These are phyloP conservation scores for Whalleya microplaca DNA, from an alignment of 2,329 filamentous ascomycete genomes.

Conservation along the genomic window DNA sequence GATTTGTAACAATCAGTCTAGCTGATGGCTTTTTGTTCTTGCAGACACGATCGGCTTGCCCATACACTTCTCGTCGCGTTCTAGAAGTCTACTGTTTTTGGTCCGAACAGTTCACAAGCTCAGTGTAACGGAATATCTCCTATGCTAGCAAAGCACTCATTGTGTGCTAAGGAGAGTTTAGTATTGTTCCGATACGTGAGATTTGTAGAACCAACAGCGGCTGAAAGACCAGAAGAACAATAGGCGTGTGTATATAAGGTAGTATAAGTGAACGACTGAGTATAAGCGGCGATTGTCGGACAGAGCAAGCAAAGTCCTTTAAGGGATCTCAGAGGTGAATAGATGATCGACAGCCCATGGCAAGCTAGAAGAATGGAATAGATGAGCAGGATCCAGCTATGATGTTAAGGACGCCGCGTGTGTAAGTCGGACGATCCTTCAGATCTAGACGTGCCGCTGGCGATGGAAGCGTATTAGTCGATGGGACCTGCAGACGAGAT, in stretches of 20 bases:
- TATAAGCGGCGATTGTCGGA: slow-evolving; percentile 5
- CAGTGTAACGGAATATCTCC: not conserved
- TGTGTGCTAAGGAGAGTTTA: not conserved
- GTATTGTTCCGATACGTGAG: not conserved
- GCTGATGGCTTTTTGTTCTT: not conserved
- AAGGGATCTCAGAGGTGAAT: slow-evolving; percentile 1
- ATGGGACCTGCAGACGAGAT: slow-evolving; percentile 23
- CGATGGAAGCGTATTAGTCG: slow-evolving; percentile 10
- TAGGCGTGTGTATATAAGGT: slow-evolving; percentile 12
- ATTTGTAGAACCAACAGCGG: slow-evolving; percentile 2
- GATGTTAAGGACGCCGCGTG: slow-evolving; percentile 14
- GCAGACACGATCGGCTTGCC: not conserved
- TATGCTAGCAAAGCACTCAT: slow-evolving; percentile 1
- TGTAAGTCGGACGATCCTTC: slow-evolving; percentile 16
- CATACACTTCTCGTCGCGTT: not conserved
- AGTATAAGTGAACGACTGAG: slow-evolving; percentile 14
- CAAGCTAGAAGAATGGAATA: slow-evolving; percentile 1
- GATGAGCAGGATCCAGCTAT: not conserved
- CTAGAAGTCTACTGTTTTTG: not conserved
- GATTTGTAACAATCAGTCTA: not conserved
- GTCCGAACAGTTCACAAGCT: not conserved
- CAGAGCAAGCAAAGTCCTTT: slow-evolving; percentile 3
- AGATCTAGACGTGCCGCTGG: slow-evolving; percentile 19
- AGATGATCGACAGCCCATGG: slow-evolving; percentile 5
- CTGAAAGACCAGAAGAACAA: slow-evolving; percentile 4